Percentiles rank a stretch among this genome's conserved stretches.
Evolutionary conservation across 345 rosid species (phyloP).

Genomic region (Hypericum perforatum): DNA sequence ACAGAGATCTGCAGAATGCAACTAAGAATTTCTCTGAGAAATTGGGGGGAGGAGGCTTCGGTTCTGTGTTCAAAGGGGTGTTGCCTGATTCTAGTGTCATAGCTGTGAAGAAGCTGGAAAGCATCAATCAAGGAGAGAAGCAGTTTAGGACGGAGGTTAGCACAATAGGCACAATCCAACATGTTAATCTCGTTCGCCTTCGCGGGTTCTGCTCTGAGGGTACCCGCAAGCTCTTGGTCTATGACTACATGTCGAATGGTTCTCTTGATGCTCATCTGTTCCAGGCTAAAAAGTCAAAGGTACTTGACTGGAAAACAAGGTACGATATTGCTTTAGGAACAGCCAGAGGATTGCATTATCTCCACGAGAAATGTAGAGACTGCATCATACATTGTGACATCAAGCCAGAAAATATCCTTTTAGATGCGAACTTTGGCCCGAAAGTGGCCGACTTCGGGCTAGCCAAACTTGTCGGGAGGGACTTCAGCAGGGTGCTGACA

Average conservation of each 20-base stretch:
- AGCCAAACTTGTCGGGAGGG: slow-evolving; percentile 75
- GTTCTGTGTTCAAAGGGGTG: slow-evolving; percentile 73
- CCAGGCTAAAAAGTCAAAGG: slow-evolving; percentile 12
- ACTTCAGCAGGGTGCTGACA: slow-evolving; percentile 73
- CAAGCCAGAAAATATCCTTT: slow-evolving; percentile 78
- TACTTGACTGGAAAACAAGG: slow-evolving; percentile 51
- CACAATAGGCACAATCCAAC: slow-evolving; percentile 72
- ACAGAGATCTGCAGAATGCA: slow-evolving; percentile 52
- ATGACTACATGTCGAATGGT: slow-evolving; percentile 72
- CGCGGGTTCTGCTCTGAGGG: slow-evolving; percentile 86
- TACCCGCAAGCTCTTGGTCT: slow-evolving; percentile 43
- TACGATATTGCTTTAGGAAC: slow-evolving; percentile 61
- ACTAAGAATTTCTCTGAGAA: slow-evolving; percentile 71
- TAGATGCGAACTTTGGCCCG: slow-evolving; percentile 53
- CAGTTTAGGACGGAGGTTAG: slow-evolving; percentile 72
- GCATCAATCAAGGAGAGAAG: slow-evolving; percentile 79
- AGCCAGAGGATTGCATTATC: slow-evolving; percentile 68
- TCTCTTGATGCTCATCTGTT: slow-evolving; percentile 61
- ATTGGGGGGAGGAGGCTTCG: slow-evolving; percentile 80
- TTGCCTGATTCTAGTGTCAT: slow-evolving; percentile 53
- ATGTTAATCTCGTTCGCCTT: slow-evolving; percentile 67
- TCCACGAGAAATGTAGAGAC: slow-evolving; percentile 76
- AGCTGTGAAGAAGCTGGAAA: slow-evolving; percentile 76
- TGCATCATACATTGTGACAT: slow-evolving; percentile 86
- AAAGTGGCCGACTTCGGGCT: slow-evolving; percentile 85